A percentile compares a stretch with the other conserved stretches of the same genome.
Conservation (phyloP, 2,329 filamentous ascomycete species). For the Penicillium sp. region DNA sequence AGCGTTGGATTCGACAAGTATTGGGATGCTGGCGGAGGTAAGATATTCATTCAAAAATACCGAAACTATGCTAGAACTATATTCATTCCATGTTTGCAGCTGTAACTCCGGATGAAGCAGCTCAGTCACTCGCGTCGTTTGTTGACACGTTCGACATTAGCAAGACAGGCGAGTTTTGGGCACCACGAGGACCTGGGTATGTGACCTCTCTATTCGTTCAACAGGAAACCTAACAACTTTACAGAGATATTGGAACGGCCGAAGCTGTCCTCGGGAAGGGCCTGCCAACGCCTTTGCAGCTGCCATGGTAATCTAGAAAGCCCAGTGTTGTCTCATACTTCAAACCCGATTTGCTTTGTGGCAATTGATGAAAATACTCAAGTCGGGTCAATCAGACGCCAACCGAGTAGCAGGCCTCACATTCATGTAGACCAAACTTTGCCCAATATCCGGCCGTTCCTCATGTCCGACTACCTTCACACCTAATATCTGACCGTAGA, state of each 20-base stretch:
- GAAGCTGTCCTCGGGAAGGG: constrained; percentile 61
- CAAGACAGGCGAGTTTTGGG: constrained; percentile 71
- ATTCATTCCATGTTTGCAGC: constrained; percentile 42
- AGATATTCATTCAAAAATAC: constrained; percentile 15
- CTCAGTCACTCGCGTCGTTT: constrained; percentile 62
- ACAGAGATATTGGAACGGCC: constrained; percentile 67
- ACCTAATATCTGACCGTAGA: constrained; percentile 22
- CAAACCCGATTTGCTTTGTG: background rate
- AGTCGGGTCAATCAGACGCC: background rate
- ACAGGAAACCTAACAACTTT: constrained; percentile 8
- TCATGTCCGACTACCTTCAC: constrained; percentile 25
- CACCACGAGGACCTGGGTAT: constrained; percentile 65
- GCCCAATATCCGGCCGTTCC: constrained; percentile 14
- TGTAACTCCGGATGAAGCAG: constrained; percentile 66
- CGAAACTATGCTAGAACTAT: background rate
- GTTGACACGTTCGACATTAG: constrained; percentile 61
- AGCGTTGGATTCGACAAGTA: constrained; percentile 71
- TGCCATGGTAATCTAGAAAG: constrained; percentile 58
- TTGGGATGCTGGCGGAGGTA: constrained; percentile 66
- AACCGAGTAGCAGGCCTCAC: constrained; percentile 9
- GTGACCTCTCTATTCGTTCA: constrained; percentile 25
- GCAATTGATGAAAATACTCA: background rate
- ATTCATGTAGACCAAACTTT: constrained; percentile 21
- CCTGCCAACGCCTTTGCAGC: constrained; percentile 61
- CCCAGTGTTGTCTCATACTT: background rate